Evolutionary conservation across 2,329 filamentous ascomycete genomes (phyloP).

Genomic region (Penicillium decumbens): DNA sequence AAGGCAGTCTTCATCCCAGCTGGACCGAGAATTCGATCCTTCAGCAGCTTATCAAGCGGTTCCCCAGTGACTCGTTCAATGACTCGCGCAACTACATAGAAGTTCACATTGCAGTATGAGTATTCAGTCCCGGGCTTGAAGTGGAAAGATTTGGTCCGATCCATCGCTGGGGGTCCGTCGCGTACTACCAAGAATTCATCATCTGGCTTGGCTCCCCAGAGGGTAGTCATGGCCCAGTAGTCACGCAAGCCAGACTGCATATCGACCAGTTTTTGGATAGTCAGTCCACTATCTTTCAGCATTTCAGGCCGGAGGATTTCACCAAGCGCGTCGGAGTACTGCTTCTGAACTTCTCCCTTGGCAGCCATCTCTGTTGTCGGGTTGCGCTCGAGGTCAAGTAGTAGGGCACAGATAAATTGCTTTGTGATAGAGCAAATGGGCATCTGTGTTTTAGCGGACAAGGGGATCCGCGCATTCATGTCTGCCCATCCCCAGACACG

Average conservation of each 20-base stretch:
- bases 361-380: constrained; percentile 28
- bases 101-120: constrained; percentile 46
- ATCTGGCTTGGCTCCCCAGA: constrained; percentile 43
- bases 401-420: constrained; percentile 41
- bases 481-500: constrained; percentile 45
- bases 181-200: constrained; percentile 36
- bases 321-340: constrained; percentile 28
- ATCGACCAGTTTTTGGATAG: constrained; percentile 36
- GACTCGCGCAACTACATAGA: constrained; percentile 36
- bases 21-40: constrained; percentile 39
- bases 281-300: constrained; percentile 28
- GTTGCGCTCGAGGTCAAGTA: constrained; percentile 35
- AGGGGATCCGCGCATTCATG: constrained; percentile 35
- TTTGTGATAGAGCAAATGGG: constrained; percentile 49
- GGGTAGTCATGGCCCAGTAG: constrained; percentile 45
- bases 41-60: constrained; percentile 35
- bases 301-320: constrained; percentile 26
- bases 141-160: constrained; percentile 36
- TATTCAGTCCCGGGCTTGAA: constrained; percentile 44
- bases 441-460: constrained; percentile 36
- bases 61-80: constrained; percentile 39
- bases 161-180: constrained; percentile 29
- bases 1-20: constrained; percentile 43
- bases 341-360: constrained; percentile 27
- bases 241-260: constrained; percentile 46